A percentile compares a stretch with the other conserved stretches of the same genome.
These are phyloP conservation scores for Daldinia decipiens DNA, from an alignment of 495 filamentous ascomycete genomes.

Conservation along the genomic window DNA sequence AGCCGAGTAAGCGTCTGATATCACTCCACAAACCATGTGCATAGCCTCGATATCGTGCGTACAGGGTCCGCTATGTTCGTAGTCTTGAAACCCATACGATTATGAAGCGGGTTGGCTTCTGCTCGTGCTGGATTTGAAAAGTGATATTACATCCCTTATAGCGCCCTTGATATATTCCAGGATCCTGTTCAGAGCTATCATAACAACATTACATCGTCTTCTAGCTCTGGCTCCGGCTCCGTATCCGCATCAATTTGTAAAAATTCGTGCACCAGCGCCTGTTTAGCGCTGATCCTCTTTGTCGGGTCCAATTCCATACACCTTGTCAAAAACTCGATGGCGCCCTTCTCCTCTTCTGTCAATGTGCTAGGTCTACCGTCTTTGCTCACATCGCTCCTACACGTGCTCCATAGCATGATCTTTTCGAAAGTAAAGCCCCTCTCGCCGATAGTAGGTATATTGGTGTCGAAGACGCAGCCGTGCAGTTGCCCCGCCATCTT, in stretches of 20 bases:
- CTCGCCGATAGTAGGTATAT: conserved; percentile 86
- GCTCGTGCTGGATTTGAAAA: neutral
- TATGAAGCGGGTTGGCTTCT: neutral
- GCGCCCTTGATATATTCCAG: neutral
- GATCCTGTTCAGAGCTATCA: conserved; percentile 23
- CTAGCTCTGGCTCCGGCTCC: conserved; percentile 32
- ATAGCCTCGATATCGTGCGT: neutral
- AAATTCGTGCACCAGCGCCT: conserved; percentile 82
- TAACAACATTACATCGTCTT: conserved; percentile 50
- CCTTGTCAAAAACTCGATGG: conserved; percentile 71
- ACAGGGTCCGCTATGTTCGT: neutral
- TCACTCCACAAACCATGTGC: neutral
- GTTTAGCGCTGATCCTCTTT: conserved; percentile 74
- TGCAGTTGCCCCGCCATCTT: conserved; percentile 81
- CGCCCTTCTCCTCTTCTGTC: conserved; percentile 68
- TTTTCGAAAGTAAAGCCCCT: conserved; percentile 87
- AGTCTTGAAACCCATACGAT: neutral
- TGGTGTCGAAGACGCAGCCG: conserved; percentile 86
- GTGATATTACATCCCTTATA: neutral
- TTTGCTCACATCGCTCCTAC: conserved; percentile 53
- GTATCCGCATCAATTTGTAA: conserved; percentile 55
- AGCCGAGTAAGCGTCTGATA: neutral
- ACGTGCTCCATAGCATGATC: conserved; percentile 91
- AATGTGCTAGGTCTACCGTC: conserved; percentile 57
- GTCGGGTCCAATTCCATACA: conserved; percentile 78